Percentiles rank a stretch among this genome's conserved stretches.
Evolutionary conservation across 129 eudicot species (phyloP).

Genomic region (Ambrosia trifida): DNA sequence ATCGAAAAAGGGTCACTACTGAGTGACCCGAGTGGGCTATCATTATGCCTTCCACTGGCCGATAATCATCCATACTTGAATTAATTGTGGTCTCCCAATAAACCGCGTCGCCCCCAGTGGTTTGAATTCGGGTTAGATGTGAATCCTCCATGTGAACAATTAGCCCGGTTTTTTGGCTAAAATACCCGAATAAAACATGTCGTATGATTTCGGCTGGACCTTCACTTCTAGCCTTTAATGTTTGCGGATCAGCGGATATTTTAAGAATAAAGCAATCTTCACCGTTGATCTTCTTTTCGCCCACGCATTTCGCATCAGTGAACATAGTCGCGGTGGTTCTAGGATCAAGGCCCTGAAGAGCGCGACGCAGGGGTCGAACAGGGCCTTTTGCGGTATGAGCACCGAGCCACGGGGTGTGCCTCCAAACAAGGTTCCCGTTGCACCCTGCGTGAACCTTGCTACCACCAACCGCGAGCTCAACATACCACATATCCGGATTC

Average conservation of each 20-base stretch:
- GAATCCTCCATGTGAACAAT: conserved; percentile 92
- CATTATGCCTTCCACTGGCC: conserved; percentile 87
- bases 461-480: conserved; percentile 88
- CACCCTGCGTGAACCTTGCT: conserved; percentile 95
- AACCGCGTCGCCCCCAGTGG: conserved; percentile 78
- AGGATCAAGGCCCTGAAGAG: conserved; percentile 97
- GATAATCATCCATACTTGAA: conserved; percentile 72
- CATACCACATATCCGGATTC: conserved; percentile 95
- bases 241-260: conserved; percentile 69
- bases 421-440: conserved; percentile 84
- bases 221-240: conserved; percentile 75
- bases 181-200: conserved; percentile 84
- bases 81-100: conserved; percentile 91
- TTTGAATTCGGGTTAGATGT: conserved; percentile 79
- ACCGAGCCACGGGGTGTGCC: conserved; percentile 96
- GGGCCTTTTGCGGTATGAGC: conserved; percentile 93
- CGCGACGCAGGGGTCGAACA: conserved; percentile 79
- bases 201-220: conserved; percentile 91
- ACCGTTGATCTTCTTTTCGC: conserved; percentile 81
- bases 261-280: conserved; percentile 89
- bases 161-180: conserved; percentile 83
- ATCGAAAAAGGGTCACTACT: conserved; percentile 74
- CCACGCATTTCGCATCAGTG: conserved; percentile 70
- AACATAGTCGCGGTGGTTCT: conserved; percentile 88
- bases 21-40: conserved; percentile 89